Evolutionary conservation across 441 rosid genomes (phyloP).

Genomic region (Aleurites moluccanus): DNA sequence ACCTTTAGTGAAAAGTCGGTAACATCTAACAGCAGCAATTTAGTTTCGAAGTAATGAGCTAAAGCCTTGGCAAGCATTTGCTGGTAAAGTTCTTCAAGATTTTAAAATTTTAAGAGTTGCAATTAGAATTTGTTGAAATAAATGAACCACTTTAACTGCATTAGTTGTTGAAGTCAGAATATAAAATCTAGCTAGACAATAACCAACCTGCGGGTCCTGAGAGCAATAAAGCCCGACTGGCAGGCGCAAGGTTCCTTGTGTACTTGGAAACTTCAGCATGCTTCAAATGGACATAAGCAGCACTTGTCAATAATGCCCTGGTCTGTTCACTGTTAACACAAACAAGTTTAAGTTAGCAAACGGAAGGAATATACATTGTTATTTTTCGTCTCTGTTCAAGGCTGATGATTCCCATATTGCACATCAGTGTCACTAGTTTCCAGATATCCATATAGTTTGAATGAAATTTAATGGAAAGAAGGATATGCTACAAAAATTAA

Average conservation of each 20-base stretch:
- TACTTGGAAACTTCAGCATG: conserved; percentile 78
- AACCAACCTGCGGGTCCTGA: conserved; percentile 89
- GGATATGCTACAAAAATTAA: too few species aligned
- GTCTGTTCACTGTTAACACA: conserved; percentile 72
- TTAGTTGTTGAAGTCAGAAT: neutral
- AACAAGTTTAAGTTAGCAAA: neutral
- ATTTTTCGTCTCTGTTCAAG: too few species aligned
- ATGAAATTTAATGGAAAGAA: neutral
- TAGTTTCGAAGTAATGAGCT: conserved; percentile 87
- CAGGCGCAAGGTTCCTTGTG: conserved; percentile 78
- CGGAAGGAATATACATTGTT: too few species aligned
- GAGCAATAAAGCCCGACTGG: conserved; percentile 77
- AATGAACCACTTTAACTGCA: neutral
- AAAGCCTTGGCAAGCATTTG: conserved; percentile 95
- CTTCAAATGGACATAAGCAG: conserved; percentile 89
- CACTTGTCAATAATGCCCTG: conserved; percentile 70
- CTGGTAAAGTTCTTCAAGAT: conserved; percentile 69
- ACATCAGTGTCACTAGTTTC: neutral
- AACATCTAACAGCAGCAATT: conserved; percentile 78
- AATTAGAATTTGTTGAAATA: conserved; percentile 9
- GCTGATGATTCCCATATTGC: neutral
- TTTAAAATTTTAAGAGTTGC: neutral
- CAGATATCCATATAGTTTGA: neutral
- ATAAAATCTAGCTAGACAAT: neutral
- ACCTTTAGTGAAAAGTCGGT: conserved; percentile 84